These are phyloP conservation scores for Monascus purpureus DNA, from an alignment of 495 filamentous ascomycete genomes.

Conservation along the genomic window DNA sequence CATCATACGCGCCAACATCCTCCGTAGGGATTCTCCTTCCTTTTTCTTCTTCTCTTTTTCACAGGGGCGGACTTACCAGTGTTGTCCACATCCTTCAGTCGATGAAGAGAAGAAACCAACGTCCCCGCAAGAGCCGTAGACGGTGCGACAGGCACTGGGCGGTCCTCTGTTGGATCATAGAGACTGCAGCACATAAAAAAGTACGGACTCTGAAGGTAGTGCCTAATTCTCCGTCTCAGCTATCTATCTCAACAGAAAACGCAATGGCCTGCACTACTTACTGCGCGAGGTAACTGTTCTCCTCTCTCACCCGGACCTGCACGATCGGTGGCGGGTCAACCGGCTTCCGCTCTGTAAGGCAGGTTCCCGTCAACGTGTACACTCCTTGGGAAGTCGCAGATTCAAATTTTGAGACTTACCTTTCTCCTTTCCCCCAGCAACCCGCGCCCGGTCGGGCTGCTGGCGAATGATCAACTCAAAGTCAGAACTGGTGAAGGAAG, in stretches of 20 bases:
- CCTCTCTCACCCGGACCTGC: constrained; percentile 58
- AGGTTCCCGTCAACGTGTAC: constrained; percentile 3
- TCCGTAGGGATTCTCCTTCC: not conserved
- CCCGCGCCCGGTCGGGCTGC: constrained; percentile 50
- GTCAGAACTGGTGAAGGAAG: constrained; percentile 34
- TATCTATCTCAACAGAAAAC: constrained; percentile 1
- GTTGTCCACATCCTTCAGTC: constrained; percentile 85
- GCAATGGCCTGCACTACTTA: constrained; percentile 23
- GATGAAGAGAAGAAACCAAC: constrained; percentile 81
- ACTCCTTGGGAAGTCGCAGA: not conserved
- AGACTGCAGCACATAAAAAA: constrained; percentile 68
- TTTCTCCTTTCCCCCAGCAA: constrained; percentile 63
- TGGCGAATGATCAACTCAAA: constrained; percentile 53
- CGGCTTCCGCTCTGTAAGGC: constrained; percentile 65
- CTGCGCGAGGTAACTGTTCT: constrained; percentile 56
- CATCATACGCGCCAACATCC: no score
- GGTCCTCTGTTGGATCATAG: constrained; percentile 48
- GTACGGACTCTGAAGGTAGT: constrained; percentile 65
- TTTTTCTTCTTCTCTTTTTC: not conserved
- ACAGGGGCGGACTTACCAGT: constrained; percentile 34
- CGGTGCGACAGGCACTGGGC: constrained; percentile 34
- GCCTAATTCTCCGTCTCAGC: constrained; percentile 25
- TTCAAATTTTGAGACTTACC: constrained; percentile 21
- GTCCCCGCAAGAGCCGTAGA: constrained; percentile 59
- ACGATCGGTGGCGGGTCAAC: constrained; percentile 92